Conservation (phyloP, 208 protist genomes). For the Wallacemonas rigidus region DNA sequence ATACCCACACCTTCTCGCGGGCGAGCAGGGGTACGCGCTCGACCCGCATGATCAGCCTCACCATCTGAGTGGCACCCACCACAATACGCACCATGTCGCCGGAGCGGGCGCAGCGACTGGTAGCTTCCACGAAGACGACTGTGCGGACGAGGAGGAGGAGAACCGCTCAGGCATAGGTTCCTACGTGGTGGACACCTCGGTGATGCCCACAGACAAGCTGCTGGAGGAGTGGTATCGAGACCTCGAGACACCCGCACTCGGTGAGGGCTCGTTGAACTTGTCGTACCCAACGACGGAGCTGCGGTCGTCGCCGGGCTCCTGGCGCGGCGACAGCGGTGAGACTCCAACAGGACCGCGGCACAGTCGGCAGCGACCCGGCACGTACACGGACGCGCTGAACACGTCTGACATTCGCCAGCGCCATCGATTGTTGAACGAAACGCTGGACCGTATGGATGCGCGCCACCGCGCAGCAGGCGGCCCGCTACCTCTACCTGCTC, state of each 20-base stretch:
- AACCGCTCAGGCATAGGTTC: slow-evolving; percentile 28
- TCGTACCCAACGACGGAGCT: slow-evolving; percentile 16
- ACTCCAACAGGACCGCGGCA: neutral
- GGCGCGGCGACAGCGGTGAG: neutral
- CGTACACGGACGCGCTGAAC: slow-evolving; percentile 18
- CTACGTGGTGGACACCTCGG: slow-evolving; percentile 36
- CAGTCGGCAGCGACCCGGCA: neutral
- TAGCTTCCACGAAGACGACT: slow-evolving; percentile 18
- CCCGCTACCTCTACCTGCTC: neutral
- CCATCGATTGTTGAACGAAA: slow-evolving; percentile 31
- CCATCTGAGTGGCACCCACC: neutral
- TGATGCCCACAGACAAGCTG: slow-evolving; percentile 36
- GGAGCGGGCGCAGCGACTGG: neutral
- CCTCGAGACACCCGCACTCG: slow-evolving; percentile 30
- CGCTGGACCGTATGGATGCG: slow-evolving; percentile 27
- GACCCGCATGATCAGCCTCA: neutral
- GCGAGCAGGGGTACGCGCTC: neutral
- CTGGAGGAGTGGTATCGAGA: slow-evolving; percentile 47
- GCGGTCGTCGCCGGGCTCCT: neutral
- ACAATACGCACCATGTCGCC: neutral
- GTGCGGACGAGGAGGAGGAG: slow-evolving; percentile 20
- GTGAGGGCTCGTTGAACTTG: slow-evolving; percentile 16
- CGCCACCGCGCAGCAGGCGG: neutral
- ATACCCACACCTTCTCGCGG: too few relatives aligned
- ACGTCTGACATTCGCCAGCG: slow-evolving; percentile 35